Base-by-base conservation (phyloP, 768 basidiomycete genomes). In the Rhizopogon roseolus region DNA sequence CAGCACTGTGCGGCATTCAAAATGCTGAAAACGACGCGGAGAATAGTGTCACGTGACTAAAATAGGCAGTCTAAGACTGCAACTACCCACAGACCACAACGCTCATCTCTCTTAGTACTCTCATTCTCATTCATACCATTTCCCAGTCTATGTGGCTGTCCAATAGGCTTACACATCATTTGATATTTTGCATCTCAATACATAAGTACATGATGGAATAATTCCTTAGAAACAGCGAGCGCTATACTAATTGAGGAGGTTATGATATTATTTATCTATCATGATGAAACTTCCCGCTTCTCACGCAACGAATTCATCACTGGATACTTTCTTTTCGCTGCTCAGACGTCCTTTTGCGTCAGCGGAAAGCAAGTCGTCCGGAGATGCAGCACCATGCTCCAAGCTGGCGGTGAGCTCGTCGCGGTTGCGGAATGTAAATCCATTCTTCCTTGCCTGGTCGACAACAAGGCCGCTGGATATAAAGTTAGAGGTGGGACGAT, bases 401-500 rank as follows among this genome's bases (percentile, higher is more conserved):
- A 36, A 48, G 36, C 50, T 66, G 54, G 64, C 60, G 16, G 58
- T 62, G 41, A 73, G 60, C 54, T 81, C 76, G 53, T 81, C 77
- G 36, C 76, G 59, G 52, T 77, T 79, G 53, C 75, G 72, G 58
- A 82, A 62, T 17, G 77, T 72, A 73, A 85, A 84, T 6, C 78
- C 76, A 41, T 58, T 67, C 59, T 77, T 78, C 46, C 61, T 61
- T 8, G 80, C 63, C 62, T 85, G 81, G 61, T 76, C 71, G n/a
- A 84, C 58, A 13, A 81, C 77, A 56, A 85, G 70, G 11, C 83
- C 81, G 14, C 81, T 83, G 62, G 34, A 55, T 16, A 36, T 13
- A 36, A 36, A 4, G 41, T 36, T 36, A 16, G 34, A 22, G 19
- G 14, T 48, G 5, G 34, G 10, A 48, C 19, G 16, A 16, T 22